Conservation (phyloP, 2,329 filamentous ascomycete species). For the Byssothecium circinans region DNA sequence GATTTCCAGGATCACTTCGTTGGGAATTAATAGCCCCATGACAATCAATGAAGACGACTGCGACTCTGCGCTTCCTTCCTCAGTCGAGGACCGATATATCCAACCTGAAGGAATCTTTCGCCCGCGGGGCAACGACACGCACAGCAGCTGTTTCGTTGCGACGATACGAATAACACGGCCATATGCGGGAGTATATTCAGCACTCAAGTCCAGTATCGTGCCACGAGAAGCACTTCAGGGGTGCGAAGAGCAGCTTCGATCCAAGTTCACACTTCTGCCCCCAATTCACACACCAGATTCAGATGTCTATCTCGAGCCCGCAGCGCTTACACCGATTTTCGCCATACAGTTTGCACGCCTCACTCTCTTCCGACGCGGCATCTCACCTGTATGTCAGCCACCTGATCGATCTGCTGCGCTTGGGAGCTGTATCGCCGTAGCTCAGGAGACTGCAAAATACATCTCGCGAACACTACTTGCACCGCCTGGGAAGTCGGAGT, state of each 20-base stretch:
- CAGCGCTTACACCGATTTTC: constrained; percentile 72
- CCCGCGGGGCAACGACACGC: constrained; percentile 44
- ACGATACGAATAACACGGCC: constrained; percentile 81
- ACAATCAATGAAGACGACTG: constrained; percentile 87
- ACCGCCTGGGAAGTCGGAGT: constrained; percentile 24
- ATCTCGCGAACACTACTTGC: constrained; percentile 66
- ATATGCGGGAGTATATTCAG: constrained; percentile 71
- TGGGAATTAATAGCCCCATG: constrained; percentile 79
- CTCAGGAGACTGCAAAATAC: constrained; percentile 76
- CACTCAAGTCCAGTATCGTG: constrained; percentile 66
- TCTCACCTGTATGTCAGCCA: constrained; percentile 69
- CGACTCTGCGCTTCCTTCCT: constrained; percentile 76
- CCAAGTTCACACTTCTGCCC: constrained; percentile 76
- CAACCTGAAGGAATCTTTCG: constrained; percentile 53
- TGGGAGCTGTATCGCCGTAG: constrained; percentile 72
- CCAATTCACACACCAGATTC: constrained; percentile 70
- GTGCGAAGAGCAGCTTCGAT: constrained; percentile 78
- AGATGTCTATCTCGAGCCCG: constrained; percentile 69
- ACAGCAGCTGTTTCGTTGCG: constrained; percentile 70
- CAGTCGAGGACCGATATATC: constrained; percentile 79
- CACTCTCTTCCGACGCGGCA: constrained; percentile 83
- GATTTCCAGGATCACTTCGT: constrained; percentile 64
- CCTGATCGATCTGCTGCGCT: constrained; percentile 71
- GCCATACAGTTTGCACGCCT: constrained; percentile 83
- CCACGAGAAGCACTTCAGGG: constrained; percentile 68